phyloP scores from a whole-genome alignment of 345 rosid species.

The Gossypium stocksii region DNA sequence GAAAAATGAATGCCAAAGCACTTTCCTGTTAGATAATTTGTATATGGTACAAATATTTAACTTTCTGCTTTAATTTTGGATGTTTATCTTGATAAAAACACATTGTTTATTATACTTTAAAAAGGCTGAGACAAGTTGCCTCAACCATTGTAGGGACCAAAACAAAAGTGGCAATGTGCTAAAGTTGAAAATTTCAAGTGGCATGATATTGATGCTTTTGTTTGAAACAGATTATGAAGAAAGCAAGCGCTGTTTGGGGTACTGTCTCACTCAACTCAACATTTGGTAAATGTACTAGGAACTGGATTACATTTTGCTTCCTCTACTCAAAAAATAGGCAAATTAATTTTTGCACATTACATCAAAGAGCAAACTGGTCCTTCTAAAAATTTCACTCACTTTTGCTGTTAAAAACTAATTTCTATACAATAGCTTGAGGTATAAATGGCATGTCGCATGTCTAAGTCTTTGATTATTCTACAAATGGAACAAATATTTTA shows the following conservation, averaged over 20 bases:
- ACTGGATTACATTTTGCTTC: too few relatives aligned
- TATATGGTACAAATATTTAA: neutral
- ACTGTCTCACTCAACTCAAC: neutral
- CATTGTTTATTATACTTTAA: neutral
- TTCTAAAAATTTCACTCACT: too few relatives aligned
- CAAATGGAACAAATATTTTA: too few relatives aligned
- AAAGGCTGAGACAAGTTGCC: neutral
- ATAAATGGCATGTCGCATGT: too few relatives aligned
- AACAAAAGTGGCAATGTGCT: slow-evolving; percentile 2
- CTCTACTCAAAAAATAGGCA: too few relatives aligned
- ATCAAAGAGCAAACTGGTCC: neutral
- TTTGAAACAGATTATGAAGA: neutral
- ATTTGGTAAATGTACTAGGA: neutral
- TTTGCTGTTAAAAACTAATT: too few relatives aligned
- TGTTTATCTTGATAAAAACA: neutral
- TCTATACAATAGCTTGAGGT: too few relatives aligned
- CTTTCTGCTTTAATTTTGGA: neutral
- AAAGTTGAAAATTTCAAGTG: neutral
- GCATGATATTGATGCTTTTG: neutral
- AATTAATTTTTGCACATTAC: neutral
- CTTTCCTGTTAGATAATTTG: neutral
- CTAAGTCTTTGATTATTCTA: too few relatives aligned
- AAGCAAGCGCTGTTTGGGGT: neutral
- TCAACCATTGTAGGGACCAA: slow-evolving; percentile 7
- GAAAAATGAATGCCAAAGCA: neutral